phyloP scores from a whole-genome alignment of 2,329 filamentous ascomycete species.

The Chaetomium olivaceum region DNA sequence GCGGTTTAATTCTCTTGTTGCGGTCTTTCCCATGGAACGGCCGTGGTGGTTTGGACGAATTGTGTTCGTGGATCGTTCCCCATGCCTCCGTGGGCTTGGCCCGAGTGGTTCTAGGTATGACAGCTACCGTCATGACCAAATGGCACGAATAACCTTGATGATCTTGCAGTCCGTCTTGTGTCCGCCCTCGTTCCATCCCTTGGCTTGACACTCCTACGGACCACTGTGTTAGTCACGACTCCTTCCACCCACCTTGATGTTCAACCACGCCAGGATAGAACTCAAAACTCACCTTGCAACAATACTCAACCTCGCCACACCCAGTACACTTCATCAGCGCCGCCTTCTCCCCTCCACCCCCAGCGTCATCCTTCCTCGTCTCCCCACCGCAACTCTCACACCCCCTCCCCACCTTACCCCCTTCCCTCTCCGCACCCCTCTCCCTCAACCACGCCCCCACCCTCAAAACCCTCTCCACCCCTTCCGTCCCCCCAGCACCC shows the following conservation, averaged over 20 bases:
- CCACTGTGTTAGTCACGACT: conserved; percentile 5
- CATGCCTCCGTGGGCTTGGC: not conserved
- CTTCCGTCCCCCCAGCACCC: conserved; percentile 32
- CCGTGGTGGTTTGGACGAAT: not conserved
- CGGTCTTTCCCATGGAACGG: not conserved
- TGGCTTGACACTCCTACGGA: conserved; percentile 45
- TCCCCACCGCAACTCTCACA: conserved; percentile 36
- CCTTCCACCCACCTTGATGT: not conserved
- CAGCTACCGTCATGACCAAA: conserved; percentile 36
- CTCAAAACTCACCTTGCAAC: conserved; percentile 47
- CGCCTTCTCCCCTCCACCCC: conserved; percentile 30
- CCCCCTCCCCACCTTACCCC: conserved; percentile 17
- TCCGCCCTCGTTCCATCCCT: conserved; percentile 44
- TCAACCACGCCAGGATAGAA: not conserved
- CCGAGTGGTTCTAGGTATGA: not conserved
- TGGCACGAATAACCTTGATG: conserved; percentile 42
- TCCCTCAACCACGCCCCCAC: conserved; percentile 22
- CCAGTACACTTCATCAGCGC: conserved; percentile 44
- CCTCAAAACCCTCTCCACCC: conserved; percentile 34
- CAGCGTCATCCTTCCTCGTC: conserved; percentile 16
- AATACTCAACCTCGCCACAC: conserved; percentile 48
- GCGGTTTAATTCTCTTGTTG: not conserved
- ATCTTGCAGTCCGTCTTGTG: conserved; percentile 50
- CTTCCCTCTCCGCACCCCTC: conserved; percentile 1
- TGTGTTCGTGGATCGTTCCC: not conserved